phyloP scores from a whole-genome alignment of 2,329 filamentous ascomycete species.

The Samsoniella hepiali region DNA sequence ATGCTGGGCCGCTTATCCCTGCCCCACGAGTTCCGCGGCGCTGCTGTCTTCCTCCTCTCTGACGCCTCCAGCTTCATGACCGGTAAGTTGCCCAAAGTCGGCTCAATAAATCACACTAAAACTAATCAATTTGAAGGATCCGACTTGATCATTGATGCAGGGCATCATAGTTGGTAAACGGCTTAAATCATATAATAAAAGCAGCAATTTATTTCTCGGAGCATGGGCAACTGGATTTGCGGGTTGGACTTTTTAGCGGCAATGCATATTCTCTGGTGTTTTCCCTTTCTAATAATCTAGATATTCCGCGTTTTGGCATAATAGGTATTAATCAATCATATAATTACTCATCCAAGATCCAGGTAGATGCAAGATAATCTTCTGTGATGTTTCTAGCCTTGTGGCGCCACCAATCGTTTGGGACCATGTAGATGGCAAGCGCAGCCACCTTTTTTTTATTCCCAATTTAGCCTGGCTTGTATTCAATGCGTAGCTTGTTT shows the following conservation, averaged over 20 bases:
- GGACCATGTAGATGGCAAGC: too few species aligned
- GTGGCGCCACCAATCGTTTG: too few species aligned
- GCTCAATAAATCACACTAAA: background rate
- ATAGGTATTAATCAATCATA: too few species aligned
- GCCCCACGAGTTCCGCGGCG: constrained; percentile 68
- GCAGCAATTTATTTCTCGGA: background rate
- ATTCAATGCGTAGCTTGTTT: too few species aligned
- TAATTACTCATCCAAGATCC: too few species aligned
- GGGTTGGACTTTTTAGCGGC: background rate
- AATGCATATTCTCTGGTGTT: constrained; percentile 1
- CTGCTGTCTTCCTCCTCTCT: constrained; percentile 69
- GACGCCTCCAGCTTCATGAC: constrained; percentile 74
- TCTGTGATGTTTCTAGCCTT: too few species aligned
- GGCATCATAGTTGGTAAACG: constrained; percentile 58
- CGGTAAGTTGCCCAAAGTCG: constrained; percentile 36
- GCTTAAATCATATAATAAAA: background rate
- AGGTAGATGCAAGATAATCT: too few species aligned
- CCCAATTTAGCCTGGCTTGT: too few species aligned
- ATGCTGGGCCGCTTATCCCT: constrained; percentile 71
- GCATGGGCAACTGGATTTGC: constrained; percentile 8
- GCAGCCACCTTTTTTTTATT: too few species aligned
- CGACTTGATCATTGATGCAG: constrained; percentile 68
- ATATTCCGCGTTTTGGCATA: too few species aligned
- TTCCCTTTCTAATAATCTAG: background rate
- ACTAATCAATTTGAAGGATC: constrained; percentile 29